A percentile compares a stretch with the other conserved stretches of the same genome.
Evolutionary conservation across 2,329 filamentous ascomycete genomes (phyloP).

Genomic region (Aspergillus fumigatus): DNA sequence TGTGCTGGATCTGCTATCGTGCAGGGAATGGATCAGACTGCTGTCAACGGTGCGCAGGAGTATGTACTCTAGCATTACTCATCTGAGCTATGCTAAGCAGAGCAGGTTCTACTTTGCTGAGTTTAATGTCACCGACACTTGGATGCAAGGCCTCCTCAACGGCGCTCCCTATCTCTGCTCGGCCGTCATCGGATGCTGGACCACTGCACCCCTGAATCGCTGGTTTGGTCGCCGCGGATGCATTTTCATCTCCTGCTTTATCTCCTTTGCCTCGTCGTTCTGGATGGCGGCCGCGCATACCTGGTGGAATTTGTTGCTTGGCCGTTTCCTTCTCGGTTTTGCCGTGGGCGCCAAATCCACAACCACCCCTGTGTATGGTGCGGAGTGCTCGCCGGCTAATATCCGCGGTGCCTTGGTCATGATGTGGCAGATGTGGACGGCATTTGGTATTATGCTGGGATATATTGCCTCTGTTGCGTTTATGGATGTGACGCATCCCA

Average conservation of each 20-base stretch:
- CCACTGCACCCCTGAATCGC: slow-evolving; percentile 45
- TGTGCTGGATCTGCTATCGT: slow-evolving; percentile 43
- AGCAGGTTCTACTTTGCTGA: slow-evolving; percentile 22
- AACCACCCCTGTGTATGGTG: slow-evolving; percentile 46
- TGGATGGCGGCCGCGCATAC: slow-evolving; percentile 41
- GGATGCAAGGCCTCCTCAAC: slow-evolving; percentile 36
- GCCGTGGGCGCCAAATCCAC: slow-evolving; percentile 42
- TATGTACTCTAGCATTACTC: neutral
- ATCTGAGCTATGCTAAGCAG: neutral
- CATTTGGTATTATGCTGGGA: slow-evolving; percentile 45
- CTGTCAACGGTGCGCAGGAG: slow-evolving; percentile 44
- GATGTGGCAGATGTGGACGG: slow-evolving; percentile 51
- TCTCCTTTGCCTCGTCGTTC: slow-evolving; percentile 39
- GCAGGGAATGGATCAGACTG: slow-evolving; percentile 51
- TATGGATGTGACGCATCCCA: slow-evolving; percentile 25
- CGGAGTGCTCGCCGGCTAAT: slow-evolving; percentile 45
- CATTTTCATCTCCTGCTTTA: slow-evolving; percentile 40
- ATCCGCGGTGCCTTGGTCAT: slow-evolving; percentile 50
- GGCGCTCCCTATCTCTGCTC: slow-evolving; percentile 45
- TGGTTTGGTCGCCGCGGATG: slow-evolving; percentile 44
- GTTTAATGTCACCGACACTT: slow-evolving; percentile 10
- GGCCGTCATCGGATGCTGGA: slow-evolving; percentile 45
- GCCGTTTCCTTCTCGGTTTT: slow-evolving; percentile 40
- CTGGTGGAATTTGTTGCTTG: slow-evolving; percentile 41
- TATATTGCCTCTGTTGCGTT: slow-evolving; percentile 49